Evolutionary conservation across 768 basidiomycete species (phyloP).

Genomic region (Boletus barrowsii): DNA sequence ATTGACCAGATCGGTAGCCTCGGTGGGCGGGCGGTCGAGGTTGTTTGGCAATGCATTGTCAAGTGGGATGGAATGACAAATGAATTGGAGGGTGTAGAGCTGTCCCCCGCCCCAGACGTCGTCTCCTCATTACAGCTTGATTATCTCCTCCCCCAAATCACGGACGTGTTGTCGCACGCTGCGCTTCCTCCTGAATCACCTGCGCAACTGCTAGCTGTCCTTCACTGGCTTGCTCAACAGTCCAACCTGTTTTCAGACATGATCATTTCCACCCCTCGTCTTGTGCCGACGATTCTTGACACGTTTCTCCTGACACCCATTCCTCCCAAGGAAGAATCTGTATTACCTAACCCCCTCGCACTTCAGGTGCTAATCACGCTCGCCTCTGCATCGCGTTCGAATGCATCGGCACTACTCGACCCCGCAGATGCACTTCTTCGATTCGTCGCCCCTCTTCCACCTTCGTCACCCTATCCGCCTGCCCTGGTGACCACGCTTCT

Average conservation of each 20-base stretch:
- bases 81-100: conserved; percentile 45
- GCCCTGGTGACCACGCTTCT: conserved; percentile 46
- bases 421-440: conserved; percentile 66
- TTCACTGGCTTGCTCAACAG: conserved; percentile 60
- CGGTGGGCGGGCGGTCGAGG: conserved; percentile 64
- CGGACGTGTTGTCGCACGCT: conserved; percentile 37
- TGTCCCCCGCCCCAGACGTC: conserved; percentile 15
- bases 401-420: conserved; percentile 55
- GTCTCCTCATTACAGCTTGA: conserved; percentile 30
- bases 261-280: conserved; percentile 49
- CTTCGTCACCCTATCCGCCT: conserved; percentile 37
- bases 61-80: conserved; percentile 47
- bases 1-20: conserved; percentile 63
- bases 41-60: conserved; percentile 72
- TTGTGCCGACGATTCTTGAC: conserved; percentile 51
- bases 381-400: conserved; percentile 62
- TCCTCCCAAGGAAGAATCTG: conserved; percentile 33
- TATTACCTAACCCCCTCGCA: conserved; percentile 44
- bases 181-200: conserved; percentile 49
- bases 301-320: conserved; percentile 58
- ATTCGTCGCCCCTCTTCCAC: conserved; percentile 61
- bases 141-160: conserved; percentile 51
- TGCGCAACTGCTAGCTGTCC: conserved; percentile 53
- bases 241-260: conserved; percentile 49
- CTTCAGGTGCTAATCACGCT: conserved; percentile 57